phyloP scores from a whole-genome alignment of 2,329 filamentous ascomycete genomes.

The Microcyclospora pomicola region DNA sequence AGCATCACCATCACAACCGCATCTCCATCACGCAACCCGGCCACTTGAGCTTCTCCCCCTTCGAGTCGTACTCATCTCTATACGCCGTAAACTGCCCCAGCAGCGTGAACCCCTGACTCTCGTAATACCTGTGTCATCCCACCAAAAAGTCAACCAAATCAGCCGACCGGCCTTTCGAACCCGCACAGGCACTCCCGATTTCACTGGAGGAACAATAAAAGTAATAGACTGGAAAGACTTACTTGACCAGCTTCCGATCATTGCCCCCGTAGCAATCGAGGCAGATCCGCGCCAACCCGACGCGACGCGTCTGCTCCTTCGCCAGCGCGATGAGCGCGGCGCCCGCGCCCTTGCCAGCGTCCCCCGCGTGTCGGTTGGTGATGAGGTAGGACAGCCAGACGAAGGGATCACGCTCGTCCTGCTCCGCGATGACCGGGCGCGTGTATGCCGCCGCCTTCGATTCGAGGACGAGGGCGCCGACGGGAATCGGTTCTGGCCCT shows the following conservation, averaged over 20 bases:
- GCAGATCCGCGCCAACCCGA: slow-evolving; percentile 5
- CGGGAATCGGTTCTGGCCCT: slow-evolving; percentile 1
- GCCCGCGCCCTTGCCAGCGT: slow-evolving; percentile 4
- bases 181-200: too few species aligned
- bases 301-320: slow-evolving; percentile 1
- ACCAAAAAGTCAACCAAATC: too few species aligned
- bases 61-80: not conserved
- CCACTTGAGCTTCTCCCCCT: slow-evolving; percentile 4
- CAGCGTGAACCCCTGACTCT: slow-evolving; percentile 7
- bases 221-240: slow-evolving; percentile 2
- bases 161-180: too few species aligned
- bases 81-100: slow-evolving; percentile 4
- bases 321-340: slow-evolving; percentile 6
- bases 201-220: too few species aligned
- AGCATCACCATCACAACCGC: not conserved
- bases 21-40: slow-evolving; percentile 8
- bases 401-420: slow-evolving; percentile 8
- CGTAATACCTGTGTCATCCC: slow-evolving; percentile 10
- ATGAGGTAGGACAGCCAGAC: slow-evolving; percentile 9
- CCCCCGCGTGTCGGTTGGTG: slow-evolving; percentile 6
- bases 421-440: slow-evolving; percentile 50
- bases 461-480: slow-evolving; percentile 6
- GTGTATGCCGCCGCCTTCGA: slow-evolving; percentile 6
- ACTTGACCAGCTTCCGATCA: slow-evolving; percentile 7
- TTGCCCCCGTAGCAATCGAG: slow-evolving; percentile 10